Evolutionary conservation across 495 filamentous ascomycete species (phyloP).

Genomic region (Trichoderma erinaceum): DNA sequence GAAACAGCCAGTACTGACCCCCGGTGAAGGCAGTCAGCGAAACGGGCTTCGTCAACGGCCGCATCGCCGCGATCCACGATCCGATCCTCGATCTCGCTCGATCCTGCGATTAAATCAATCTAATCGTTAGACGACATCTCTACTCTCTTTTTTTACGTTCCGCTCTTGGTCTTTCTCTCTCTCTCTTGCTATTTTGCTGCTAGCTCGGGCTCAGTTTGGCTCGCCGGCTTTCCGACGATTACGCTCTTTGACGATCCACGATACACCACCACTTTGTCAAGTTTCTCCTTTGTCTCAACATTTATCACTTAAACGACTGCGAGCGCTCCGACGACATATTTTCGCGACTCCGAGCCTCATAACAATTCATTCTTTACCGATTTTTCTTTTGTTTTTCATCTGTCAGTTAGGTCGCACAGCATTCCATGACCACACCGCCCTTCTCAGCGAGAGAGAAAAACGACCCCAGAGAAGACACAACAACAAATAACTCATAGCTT

Average conservation of each 20-base stretch:
- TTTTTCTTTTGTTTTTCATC: neutral
- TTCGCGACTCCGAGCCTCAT: neutral
- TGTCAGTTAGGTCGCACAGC: conserved; percentile 1
- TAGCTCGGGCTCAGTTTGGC: neutral
- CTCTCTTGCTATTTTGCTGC: neutral
- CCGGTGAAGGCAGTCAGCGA: conserved; percentile 3
- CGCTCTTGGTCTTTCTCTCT: neutral
- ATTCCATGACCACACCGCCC: conserved; percentile 9
- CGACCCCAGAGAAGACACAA: neutral
- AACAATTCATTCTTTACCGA: conserved; percentile 5
- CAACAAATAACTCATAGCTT: conserved; percentile 1
- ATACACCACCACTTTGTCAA: neutral
- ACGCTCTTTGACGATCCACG: conserved; percentile 12
- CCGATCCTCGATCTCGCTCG: neutral
- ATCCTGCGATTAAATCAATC: neutral
- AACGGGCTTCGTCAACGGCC: neutral
- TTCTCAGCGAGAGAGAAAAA: neutral
- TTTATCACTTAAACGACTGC: neutral
- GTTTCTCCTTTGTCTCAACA: conserved; percentile 6
- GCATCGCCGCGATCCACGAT: neutral
- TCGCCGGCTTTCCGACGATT: conserved; percentile 6
- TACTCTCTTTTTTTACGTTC: neutral
- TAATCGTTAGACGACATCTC: neutral
- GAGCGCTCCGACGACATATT: neutral
- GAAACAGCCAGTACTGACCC: neutral